Percentiles rank a stretch among this genome's conserved stretches.
These are phyloP conservation scores for Lactifluus volemus DNA, from an alignment of 768 basidiomycete genomes.

Conservation along the genomic window DNA sequence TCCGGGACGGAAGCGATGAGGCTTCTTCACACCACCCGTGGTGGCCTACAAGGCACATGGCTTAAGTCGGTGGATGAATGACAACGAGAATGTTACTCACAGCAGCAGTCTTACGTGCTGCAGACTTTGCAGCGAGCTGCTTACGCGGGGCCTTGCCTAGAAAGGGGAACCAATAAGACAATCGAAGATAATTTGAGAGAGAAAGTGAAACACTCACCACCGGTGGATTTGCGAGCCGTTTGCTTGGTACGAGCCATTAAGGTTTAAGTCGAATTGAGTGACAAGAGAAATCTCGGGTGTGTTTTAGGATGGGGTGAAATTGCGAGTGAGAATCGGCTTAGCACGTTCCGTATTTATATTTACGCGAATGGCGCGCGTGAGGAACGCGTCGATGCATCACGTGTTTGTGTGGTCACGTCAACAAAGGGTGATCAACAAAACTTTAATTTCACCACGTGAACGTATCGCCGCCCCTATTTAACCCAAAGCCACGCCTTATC, in stretches of 20 bases:
- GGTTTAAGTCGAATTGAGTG: neutral
- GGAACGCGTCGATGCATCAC: neutral
- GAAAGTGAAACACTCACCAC: slow-evolving; percentile 37
- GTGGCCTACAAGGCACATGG: slow-evolving; percentile 23
- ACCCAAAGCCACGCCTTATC: neutral
- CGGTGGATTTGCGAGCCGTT: slow-evolving; percentile 70
- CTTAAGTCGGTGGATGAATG: neutral
- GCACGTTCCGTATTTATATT: slow-evolving; percentile 8
- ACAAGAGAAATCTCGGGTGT: neutral
- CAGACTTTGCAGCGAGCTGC: slow-evolving; percentile 58
- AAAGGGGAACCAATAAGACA: neutral
- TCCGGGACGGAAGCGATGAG: slow-evolving; percentile 32
- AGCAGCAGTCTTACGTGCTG: slow-evolving; percentile 53
- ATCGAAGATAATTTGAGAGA: neutral
- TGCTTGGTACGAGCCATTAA: slow-evolving; percentile 69
- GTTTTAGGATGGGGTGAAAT: neutral
- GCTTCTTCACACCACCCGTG: slow-evolving; percentile 63
- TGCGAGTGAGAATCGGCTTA: no score
- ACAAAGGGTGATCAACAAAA: slow-evolving; percentile 20
- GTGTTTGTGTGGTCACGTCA: neutral
- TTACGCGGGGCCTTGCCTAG: slow-evolving; percentile 59
- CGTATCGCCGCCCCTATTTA: slow-evolving; percentile 21
- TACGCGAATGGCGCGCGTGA: neutral
- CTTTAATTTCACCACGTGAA: slow-evolving; percentile 18
- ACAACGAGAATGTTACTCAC: neutral